Conservation (phyloP, 768 basidiomycete species). For the Russula dissimulans region DNA sequence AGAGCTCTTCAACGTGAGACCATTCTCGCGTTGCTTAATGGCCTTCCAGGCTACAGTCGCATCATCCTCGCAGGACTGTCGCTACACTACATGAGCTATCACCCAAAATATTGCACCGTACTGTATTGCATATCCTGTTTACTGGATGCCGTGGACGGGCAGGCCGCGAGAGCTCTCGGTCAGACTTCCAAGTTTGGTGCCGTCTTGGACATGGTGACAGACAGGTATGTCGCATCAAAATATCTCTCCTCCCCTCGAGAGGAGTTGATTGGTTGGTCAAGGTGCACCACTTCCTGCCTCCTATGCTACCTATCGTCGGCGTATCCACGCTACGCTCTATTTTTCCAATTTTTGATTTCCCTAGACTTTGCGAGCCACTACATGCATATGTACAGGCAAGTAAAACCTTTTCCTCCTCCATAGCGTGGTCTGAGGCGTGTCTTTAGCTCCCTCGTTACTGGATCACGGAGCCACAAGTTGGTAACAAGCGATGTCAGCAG, state of each 20-base stretch:
- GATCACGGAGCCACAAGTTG: slow-evolving; percentile 85
- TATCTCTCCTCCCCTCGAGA: neutral
- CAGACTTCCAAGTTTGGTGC: slow-evolving; percentile 97
- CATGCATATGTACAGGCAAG: slow-evolving; percentile 99
- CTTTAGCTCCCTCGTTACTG: slow-evolving; percentile 84
- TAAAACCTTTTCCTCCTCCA: neutral
- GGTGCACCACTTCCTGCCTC: slow-evolving; percentile 93
- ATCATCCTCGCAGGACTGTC: slow-evolving; percentile 85
- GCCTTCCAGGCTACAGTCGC: slow-evolving; percentile 69
- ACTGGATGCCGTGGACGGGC: slow-evolving; percentile 91
- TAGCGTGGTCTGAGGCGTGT: slow-evolving; percentile 1
- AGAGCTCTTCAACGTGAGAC: neutral
- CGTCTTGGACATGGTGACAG: slow-evolving; percentile 98
- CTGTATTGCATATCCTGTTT: slow-evolving; percentile 86
- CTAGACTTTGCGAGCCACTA: slow-evolving; percentile 98
- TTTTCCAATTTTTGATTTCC: slow-evolving; percentile 92
- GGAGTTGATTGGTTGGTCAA: slow-evolving; percentile 24
- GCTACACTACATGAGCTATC: slow-evolving; percentile 88
- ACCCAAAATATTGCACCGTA: slow-evolving; percentile 86
- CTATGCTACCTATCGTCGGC: slow-evolving; percentile 88
- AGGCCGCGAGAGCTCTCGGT: slow-evolving; percentile 76
- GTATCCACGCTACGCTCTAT: slow-evolving; percentile 75
- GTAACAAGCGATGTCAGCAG: slow-evolving; percentile 89
- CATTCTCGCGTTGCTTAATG: slow-evolving; percentile 1
- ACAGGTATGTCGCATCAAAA: slow-evolving; percentile 52